Conservation (phyloP, 345 rosid species). For the Erodium maritimum region DNA sequence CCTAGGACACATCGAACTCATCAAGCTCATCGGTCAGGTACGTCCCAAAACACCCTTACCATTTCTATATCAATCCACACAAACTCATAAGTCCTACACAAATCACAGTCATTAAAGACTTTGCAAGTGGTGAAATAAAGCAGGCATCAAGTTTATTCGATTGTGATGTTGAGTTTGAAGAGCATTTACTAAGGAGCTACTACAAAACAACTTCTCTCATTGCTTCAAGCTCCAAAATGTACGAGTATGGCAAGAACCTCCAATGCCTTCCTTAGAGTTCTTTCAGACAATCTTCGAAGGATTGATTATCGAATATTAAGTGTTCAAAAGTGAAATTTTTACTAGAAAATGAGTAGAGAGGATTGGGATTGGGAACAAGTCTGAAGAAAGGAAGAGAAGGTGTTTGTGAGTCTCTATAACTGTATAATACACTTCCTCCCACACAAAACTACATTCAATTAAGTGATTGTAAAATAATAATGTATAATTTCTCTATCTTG, state of each 20-base stretch:
- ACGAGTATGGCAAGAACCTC: conserved; percentile 71
- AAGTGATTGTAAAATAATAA: too few species aligned
- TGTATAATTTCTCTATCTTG: too few species aligned
- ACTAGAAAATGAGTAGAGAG: too few species aligned
- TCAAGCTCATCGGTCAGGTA: conserved; percentile 96
- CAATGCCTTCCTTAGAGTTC: conserved; percentile 49
- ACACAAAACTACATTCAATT: too few species aligned
- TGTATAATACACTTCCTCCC: too few species aligned
- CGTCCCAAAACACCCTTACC: neutral
- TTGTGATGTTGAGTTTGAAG: conserved; percentile 63
- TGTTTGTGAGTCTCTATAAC: too few species aligned
- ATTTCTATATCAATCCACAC: neutral
- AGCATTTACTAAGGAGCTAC: conserved; percentile 80
- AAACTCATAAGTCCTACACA: neutral
- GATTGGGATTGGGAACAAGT: too few species aligned
- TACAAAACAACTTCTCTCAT: conserved; percentile 89
- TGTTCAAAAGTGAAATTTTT: too few species aligned
- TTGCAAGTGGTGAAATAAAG: conserved; percentile 96
- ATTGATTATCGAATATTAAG: too few species aligned
- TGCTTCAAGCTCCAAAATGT: conserved; percentile 92
- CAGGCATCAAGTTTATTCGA: conserved; percentile 94
- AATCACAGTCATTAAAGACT: conserved; percentile 79
- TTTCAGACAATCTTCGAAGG: conserved; percentile 53
- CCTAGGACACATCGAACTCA: conserved; percentile 85
- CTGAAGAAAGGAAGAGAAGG: too few species aligned